Conservation (phyloP, 306 rosid genomes). For the Prunus mira region DNA sequence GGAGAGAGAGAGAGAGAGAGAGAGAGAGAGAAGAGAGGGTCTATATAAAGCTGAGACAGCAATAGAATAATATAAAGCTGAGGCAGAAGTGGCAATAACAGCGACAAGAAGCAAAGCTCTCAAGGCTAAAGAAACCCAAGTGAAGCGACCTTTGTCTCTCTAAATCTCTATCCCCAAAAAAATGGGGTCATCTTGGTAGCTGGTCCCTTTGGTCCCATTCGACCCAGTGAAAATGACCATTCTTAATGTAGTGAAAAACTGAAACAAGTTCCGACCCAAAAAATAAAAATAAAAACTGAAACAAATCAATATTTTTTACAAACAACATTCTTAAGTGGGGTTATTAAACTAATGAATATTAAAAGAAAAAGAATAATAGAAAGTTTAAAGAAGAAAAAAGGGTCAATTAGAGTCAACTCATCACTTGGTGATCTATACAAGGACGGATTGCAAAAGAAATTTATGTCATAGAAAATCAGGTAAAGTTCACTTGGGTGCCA, state of each 20-base stretch:
- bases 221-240: neutral
- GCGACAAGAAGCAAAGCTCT: slow-evolving; percentile 21
- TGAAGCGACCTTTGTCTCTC: slow-evolving; percentile 17
- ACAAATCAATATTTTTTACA: neutral
- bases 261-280: neutral
- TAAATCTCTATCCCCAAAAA: slow-evolving; percentile 14
- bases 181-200: neutral
- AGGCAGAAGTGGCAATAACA: slow-evolving; percentile 15
- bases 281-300: neutral
- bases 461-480: slow-evolving; percentile 1
- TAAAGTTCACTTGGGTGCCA: neutral
- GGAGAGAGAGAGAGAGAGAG: neutral
- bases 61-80: neutral
- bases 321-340: slow-evolving; percentile 2
- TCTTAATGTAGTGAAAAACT: slow-evolving; percentile 8
- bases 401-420: neutral
- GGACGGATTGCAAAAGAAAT: too few species aligned
- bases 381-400: neutral
- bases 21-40: neutral
- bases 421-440: neutral
- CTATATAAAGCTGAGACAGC: neutral
- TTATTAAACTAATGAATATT: neutral
- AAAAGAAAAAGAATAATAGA: neutral
- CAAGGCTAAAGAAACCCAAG: slow-evolving; percentile 16
- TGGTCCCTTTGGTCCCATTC: neutral